A percentile compares a stretch with the other conserved stretches of the same genome.
phyloP scores from a whole-genome alignment of 2,329 filamentous ascomycete genomes.

The Samsoniella hepiali region DNA sequence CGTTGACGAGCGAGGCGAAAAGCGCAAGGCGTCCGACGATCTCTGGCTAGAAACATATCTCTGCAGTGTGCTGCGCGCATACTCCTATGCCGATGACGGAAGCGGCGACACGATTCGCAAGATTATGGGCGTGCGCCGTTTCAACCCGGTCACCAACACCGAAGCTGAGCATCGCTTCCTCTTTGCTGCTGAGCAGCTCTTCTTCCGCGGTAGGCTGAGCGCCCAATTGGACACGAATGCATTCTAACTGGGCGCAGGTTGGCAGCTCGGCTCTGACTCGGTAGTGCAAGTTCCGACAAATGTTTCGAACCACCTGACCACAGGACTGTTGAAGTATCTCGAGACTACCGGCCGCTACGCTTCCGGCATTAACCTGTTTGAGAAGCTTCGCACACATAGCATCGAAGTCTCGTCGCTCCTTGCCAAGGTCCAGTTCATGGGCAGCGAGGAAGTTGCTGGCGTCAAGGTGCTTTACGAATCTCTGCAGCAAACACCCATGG shows the following conservation, averaged over 20 bases:
- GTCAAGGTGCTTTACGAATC: constrained; percentile 84
- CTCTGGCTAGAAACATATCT: constrained; percentile 97
- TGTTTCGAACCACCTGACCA: constrained; percentile 91
- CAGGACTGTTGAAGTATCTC: constrained; percentile 92
- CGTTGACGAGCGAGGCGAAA: constrained; percentile 93
- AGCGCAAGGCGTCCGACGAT: constrained; percentile 86
- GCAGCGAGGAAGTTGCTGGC: constrained; percentile 95
- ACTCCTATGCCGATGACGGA: constrained; percentile 94
- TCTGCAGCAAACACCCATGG: constrained; percentile 90
- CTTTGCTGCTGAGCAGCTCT: constrained; percentile 88
- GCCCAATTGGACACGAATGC: neutral
- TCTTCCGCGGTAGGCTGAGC: constrained; percentile 73
- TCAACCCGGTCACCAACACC: constrained; percentile 98
- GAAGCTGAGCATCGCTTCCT: constrained; percentile 96
- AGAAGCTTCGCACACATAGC: constrained; percentile 88
- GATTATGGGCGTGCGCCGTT: constrained; percentile 93
- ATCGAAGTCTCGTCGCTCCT: constrained; percentile 91
- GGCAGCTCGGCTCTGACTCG: constrained; percentile 93
- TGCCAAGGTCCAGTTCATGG: constrained; percentile 87
- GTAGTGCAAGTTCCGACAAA: constrained; percentile 97
- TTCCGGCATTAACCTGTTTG: constrained; percentile 95
- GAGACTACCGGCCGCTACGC: constrained; percentile 91
- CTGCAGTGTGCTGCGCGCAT: constrained; percentile 89
- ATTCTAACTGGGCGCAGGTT: constrained; percentile 53
- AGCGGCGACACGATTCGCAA: constrained; percentile 93